Evolutionary conservation across 148 eudicot species (phyloP).

Genomic region (Rhododendron griersonianum): DNA sequence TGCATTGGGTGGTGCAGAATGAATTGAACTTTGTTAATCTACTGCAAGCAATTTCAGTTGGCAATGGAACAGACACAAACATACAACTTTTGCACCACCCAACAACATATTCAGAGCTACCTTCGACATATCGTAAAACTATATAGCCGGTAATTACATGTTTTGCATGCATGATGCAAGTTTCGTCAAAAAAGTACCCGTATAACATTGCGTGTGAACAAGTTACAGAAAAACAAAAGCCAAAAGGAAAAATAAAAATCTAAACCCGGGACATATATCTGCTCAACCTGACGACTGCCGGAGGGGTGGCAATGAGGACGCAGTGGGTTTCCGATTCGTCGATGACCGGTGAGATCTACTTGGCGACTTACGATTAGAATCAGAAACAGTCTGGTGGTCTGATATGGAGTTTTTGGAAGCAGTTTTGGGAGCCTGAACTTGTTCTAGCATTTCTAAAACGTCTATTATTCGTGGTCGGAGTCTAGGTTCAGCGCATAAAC

Average conservation of each 20-base stretch:
- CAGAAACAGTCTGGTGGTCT: conserved; percentile 25
- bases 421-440: conserved; percentile 52
- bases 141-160: neutral
- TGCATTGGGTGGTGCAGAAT: too few relatives aligned
- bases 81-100: neutral
- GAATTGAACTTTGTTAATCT: neutral
- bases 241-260: too few relatives aligned
- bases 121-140: neutral
- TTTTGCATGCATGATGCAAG: neutral
- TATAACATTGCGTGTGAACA: neutral
- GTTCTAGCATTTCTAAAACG: conserved; percentile 62
- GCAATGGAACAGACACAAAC: neutral
- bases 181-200: neutral
- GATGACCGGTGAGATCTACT: conserved; percentile 41
- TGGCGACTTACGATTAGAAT: conserved; percentile 29
- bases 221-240: neutral
- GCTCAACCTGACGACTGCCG: conserved; percentile 40
- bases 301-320: conserved; percentile 48
- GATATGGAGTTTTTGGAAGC: conserved; percentile 22
- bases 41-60: conserved; percentile 6
- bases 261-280: neutral
- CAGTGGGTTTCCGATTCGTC: conserved; percentile 40
- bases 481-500: conserved; percentile 52
- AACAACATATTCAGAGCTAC: neutral
- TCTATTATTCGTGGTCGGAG: conserved; percentile 63